phyloP scores from a whole-genome alignment of 805 yeast genomes.

The Martiniozyma abietophila region DNA sequence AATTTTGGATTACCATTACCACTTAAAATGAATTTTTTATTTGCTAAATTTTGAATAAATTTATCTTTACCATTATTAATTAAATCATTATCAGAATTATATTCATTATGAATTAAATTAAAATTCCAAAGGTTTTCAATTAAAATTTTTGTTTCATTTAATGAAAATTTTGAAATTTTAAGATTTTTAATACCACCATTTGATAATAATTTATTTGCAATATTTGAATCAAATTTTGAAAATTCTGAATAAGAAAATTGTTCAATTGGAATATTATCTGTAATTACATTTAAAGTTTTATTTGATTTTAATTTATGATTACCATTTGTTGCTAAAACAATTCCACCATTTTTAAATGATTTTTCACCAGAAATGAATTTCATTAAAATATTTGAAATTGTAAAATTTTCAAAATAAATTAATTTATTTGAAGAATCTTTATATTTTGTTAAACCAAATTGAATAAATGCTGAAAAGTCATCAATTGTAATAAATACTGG shows the following conservation, averaged over 20 bases:
- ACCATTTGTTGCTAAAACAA: slow-evolving; percentile 56
- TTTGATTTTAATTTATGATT: slow-evolving; percentile 45
- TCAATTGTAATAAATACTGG: slow-evolving; percentile 70
- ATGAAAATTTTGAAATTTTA: slow-evolving; percentile 34
- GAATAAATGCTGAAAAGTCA: slow-evolving; percentile 56
- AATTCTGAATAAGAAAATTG: slow-evolving; percentile 69
- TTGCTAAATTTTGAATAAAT: slow-evolving; percentile 28
- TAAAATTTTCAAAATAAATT: slow-evolving; percentile 54
- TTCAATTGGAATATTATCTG: slow-evolving; percentile 28
- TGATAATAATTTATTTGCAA: slow-evolving; percentile 38
- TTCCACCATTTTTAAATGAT: slow-evolving; percentile 51
- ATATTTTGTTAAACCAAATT: slow-evolving; percentile 49
- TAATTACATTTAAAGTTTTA: slow-evolving; percentile 44
- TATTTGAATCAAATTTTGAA: slow-evolving; percentile 41
- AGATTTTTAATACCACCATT: slow-evolving; percentile 24
- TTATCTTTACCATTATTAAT: slow-evolving; percentile 12
- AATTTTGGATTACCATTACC: slow-evolving; percentile 63
- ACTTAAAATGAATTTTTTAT: slow-evolving; percentile 43
- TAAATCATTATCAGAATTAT: slow-evolving; percentile 23
- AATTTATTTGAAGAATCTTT: slow-evolving; percentile 44
- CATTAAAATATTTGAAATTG: slow-evolving; percentile 50
- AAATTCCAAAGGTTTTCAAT: slow-evolving; percentile 34
- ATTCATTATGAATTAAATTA: slow-evolving; percentile 29
- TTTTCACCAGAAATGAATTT: slow-evolving; percentile 44
- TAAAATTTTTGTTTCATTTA: slow-evolving; percentile 35